Percentiles rank a stretch among this genome's conserved stretches.
phyloP scores from a whole-genome alignment of 805 yeast species.

The Myxozyma mucilagina region DNA sequence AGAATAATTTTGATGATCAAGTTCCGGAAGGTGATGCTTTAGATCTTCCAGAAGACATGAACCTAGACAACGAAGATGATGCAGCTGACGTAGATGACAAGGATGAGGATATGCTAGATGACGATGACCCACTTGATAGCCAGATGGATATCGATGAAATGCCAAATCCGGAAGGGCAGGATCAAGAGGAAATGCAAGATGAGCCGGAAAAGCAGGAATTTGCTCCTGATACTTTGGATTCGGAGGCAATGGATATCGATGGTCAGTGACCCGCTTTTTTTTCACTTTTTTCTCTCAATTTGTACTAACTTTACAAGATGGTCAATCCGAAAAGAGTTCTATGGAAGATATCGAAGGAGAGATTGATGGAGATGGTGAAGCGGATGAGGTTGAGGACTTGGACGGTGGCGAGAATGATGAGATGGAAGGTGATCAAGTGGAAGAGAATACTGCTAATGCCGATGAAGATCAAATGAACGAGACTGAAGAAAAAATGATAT shows the following conservation, averaged over 20 bases:
- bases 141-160: conserved; percentile 39
- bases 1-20: conserved; percentile 55
- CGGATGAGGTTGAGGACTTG: conserved; percentile 23
- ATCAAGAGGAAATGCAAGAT: conserved; percentile 35
- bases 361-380: conserved; percentile 28
- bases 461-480: conserved; percentile 33
- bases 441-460: conserved; percentile 37
- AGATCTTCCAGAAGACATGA: conserved; percentile 89
- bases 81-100: conserved; percentile 39
- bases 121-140: conserved; percentile 39
- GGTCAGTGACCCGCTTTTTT: background rate
- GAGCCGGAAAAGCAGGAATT: conserved; percentile 32
- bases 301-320: background rate
- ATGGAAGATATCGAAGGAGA: conserved; percentile 36
- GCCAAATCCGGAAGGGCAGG: conserved; percentile 39
- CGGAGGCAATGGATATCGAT: conserved; percentile 21
- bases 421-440: conserved; percentile 41
- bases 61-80: conserved; percentile 72
- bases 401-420: conserved; percentile 37
- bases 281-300: background rate
- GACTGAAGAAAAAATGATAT: conserved; percentile 46
- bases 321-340: background rate
- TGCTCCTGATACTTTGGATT: conserved; percentile 32
- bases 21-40: conserved; percentile 84
- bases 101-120: conserved; percentile 38